phyloP scores from a whole-genome alignment of 208 protist species.

The Vickermania spadyakhi region DNA sequence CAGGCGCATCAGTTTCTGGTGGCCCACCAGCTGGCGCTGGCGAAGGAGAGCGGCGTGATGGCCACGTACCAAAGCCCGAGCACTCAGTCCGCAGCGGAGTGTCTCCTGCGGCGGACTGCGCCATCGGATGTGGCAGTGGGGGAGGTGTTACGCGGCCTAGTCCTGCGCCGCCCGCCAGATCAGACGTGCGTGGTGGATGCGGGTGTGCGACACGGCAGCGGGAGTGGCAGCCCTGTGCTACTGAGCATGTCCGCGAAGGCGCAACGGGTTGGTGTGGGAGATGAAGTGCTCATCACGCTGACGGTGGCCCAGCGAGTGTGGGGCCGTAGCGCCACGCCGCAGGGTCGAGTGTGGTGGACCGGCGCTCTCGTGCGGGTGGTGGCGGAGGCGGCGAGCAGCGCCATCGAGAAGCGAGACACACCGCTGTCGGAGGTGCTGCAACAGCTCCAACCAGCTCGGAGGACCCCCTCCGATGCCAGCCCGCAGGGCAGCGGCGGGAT shows the following conservation, averaged over 20 bases:
- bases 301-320: not conserved
- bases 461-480: too few species aligned
- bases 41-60: not conserved
- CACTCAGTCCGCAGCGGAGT: slow-evolving; percentile 13
- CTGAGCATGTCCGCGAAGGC: slow-evolving; percentile 9
- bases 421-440: not conserved
- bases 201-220: slow-evolving; percentile 23
- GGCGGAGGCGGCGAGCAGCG: not conserved
- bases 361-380: not conserved
- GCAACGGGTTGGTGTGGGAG: slow-evolving; percentile 27
- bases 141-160: slow-evolving; percentile 41
- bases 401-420: not conserved
- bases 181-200: slow-evolving; percentile 53
- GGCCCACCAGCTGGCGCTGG: not conserved
- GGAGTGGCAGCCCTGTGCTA: slow-evolving; percentile 3
- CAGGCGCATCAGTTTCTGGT: not conserved
- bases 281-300: slow-evolving; percentile 53
- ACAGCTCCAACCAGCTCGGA: too few species aligned
- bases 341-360: not conserved
- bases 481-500: too few species aligned
- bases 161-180: slow-evolving; percentile 35
- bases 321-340: not conserved
- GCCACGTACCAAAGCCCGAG: not conserved
- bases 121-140: slow-evolving; percentile 21
- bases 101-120: slow-evolving; percentile 14